Percentiles rank a stretch among this genome's conserved stretches.
Evolutionary conservation across 1,284 basidiomycete species (phyloP).

Genomic region (Inonotus obliquus): DNA sequence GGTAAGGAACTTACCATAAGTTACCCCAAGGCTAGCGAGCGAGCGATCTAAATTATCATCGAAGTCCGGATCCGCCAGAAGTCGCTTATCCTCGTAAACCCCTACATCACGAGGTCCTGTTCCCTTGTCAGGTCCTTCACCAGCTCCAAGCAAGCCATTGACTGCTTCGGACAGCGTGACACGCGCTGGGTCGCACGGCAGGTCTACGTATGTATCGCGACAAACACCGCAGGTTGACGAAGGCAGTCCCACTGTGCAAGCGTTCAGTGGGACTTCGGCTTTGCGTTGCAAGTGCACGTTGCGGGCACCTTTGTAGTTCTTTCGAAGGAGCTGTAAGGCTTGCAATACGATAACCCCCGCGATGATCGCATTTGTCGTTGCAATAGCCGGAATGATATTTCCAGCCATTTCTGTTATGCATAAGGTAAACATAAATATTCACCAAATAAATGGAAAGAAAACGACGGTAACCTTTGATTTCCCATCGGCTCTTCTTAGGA

Average conservation of each 20-base stretch:
- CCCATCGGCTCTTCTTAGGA: conserved; percentile 86
- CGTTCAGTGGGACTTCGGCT: conserved; percentile 67
- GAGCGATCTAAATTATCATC: conserved; percentile 78
- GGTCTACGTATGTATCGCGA: conserved; percentile 74
- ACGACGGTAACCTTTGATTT: conserved; percentile 75
- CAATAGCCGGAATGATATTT: conserved; percentile 98
- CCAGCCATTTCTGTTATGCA: conserved; percentile 97
- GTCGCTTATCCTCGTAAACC: conserved; percentile 80
- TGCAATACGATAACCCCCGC: conserved; percentile 93
- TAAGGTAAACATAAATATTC: background rate
- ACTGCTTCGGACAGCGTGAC: conserved; percentile 74
- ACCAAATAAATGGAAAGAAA: background rate
- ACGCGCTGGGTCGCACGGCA: conserved; percentile 64
- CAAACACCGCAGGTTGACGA: conserved; percentile 82
- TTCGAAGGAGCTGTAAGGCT: conserved; percentile 77
- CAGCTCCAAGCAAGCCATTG: conserved; percentile 54
- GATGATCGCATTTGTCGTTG: conserved; percentile 97
- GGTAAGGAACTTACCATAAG: conserved; percentile 75
- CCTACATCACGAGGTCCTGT: conserved; percentile 57
- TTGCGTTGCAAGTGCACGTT: conserved; percentile 77
- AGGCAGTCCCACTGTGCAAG: conserved; percentile 58
- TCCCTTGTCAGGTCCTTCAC: conserved; percentile 35
- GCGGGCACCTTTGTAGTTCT: conserved; percentile 52
- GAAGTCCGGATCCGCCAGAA: conserved; percentile 86
- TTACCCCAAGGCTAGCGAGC: conserved; percentile 67